phyloP scores from a whole-genome alignment of 2,329 filamentous ascomycete genomes.

The Colletotrichum sp. region DNA sequence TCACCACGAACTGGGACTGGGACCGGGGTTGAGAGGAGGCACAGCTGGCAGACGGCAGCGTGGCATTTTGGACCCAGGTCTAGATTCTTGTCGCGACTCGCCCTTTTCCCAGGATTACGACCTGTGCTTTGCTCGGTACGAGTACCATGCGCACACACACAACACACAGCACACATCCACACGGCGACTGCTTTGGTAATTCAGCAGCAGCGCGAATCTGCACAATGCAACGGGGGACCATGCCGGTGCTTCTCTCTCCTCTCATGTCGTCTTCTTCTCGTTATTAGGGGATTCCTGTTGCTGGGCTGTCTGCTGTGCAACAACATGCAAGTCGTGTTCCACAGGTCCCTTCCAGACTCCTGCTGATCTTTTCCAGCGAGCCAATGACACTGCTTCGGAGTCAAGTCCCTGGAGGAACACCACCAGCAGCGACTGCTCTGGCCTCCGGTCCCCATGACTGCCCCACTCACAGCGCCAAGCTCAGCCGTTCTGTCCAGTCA shows the following conservation, averaged over 20 bases:
- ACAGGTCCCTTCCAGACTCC: neutral
- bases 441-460: neutral
- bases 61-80: conserved; percentile 14
- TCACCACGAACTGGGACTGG: neutral
- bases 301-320: neutral
- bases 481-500: neutral
- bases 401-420: neutral
- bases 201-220: neutral
- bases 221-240: neutral
- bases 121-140: neutral
- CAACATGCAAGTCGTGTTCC: neutral
- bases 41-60: neutral
- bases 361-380: neutral
- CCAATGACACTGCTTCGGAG: neutral
- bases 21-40: neutral
- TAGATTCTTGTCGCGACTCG: neutral
- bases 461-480: neutral
- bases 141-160: neutral
- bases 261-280: neutral
- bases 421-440: neutral
- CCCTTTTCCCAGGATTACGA: neutral
- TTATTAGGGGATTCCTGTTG: neutral
- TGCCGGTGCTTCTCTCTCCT: neutral
- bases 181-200: neutral
- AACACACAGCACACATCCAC: neutral